A percentile compares a stretch with the other conserved stretches of the same genome.
Evolutionary conservation across 768 basidiomycete genomes (phyloP).

Genomic region (Sarcomyxa edulis): DNA sequence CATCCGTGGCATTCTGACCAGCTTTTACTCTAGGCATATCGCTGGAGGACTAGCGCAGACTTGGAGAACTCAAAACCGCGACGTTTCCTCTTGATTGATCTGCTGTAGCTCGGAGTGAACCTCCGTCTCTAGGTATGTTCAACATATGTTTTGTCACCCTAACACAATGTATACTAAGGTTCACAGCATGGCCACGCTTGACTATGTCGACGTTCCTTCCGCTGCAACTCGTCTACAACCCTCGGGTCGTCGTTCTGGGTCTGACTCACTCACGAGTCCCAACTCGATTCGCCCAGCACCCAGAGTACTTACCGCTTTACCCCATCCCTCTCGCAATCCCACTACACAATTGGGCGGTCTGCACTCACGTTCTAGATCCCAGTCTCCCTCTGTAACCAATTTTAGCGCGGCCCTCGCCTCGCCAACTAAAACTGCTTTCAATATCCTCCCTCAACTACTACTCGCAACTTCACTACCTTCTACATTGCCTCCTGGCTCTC

Average conservation of each 20-base stretch:
- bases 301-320: conserved; percentile 37
- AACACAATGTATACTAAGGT: too few species aligned
- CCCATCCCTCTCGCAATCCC: conserved; percentile 28
- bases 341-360: too few species aligned
- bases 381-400: conserved; percentile 20
- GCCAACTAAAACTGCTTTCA: conserved; percentile 22
- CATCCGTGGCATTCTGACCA: too few species aligned
- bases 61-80: too few species aligned
- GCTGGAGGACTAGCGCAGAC: too few species aligned
- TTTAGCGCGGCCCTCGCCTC: conserved; percentile 16
- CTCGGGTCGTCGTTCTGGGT: too few species aligned
- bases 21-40: too few species aligned
- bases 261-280: conserved; percentile 6
- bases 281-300: conserved; percentile 32
- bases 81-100: too few species aligned
- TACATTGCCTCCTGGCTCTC: conserved; percentile 10
- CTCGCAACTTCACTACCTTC: conserved; percentile 22
- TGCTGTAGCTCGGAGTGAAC: too few species aligned
- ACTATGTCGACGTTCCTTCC: conserved; percentile 40
- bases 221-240: conserved; percentile 34
- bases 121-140: too few species aligned
- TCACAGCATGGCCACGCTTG: conserved; percentile 47
- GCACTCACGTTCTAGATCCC: too few species aligned
- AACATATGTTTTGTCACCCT: too few species aligned
- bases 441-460: conserved; percentile 35